Evolutionary conservation across 257 asterid genomes (phyloP).

Genomic region (Solanum etuberosum): DNA sequence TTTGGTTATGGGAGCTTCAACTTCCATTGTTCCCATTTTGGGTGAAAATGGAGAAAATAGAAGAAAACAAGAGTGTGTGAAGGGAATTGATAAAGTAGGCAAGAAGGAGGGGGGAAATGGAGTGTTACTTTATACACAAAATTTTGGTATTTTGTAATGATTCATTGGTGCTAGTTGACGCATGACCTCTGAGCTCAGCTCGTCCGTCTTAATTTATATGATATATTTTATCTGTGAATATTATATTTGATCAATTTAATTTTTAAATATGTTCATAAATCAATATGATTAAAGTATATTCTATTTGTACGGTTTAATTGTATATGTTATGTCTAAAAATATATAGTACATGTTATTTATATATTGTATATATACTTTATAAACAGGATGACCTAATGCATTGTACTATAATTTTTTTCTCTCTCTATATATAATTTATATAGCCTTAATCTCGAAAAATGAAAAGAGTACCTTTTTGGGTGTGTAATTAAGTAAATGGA

Average conservation of each 20-base stretch:
- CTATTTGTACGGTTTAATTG: neutral
- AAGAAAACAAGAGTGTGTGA: neutral
- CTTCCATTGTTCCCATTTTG: constrained; percentile 15
- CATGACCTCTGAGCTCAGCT: neutral
- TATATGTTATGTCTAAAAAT: neutral
- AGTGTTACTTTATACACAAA: neutral
- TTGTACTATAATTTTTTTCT: neutral
- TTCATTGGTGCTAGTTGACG: neutral
- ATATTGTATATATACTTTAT: neutral
- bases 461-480: neutral
- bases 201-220: accelerated
- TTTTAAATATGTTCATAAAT: no score
- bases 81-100: neutral
- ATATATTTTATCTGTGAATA: neutral
- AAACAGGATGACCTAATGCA: neutral
- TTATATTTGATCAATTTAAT: no score
- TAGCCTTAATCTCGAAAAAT: neutral
- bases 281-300: neutral
- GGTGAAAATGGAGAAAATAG: neutral
- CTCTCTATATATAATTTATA: neutral
- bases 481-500: neutral
- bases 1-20: constrained; percentile 8
- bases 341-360: no score
- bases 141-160: neutral
- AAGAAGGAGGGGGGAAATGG: neutral